These are phyloP conservation scores for Phoma sp. DNA, from an alignment of 2,329 filamentous ascomycete genomes.

Conservation along the genomic window DNA sequence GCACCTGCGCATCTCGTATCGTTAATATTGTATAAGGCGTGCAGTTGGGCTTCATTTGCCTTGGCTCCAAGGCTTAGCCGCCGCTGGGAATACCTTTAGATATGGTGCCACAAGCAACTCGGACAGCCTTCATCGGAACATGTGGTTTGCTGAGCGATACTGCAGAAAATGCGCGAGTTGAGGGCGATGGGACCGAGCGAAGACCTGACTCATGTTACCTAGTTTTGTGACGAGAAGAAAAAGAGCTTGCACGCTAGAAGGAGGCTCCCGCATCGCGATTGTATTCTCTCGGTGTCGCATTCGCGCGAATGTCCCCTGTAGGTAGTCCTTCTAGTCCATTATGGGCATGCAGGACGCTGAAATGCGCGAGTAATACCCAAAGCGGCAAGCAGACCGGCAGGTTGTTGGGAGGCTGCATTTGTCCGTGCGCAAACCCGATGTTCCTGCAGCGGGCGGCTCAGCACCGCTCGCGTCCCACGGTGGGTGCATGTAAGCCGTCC, in stretches of 20 bases:
- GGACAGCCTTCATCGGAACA: neutral
- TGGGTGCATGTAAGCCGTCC: neutral
- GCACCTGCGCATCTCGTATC: neutral
- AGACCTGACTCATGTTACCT: neutral
- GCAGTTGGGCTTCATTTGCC: neutral
- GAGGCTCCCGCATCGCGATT: neutral
- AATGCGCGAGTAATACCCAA: neutral
- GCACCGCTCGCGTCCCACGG: neutral
- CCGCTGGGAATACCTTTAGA: neutral
- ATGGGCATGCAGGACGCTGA: neutral
- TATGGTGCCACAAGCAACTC: neutral
- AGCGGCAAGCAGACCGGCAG: neutral
- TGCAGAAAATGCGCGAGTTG: neutral
- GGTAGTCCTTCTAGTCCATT: neutral
- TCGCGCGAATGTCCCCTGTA: neutral
- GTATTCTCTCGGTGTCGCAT: neutral
- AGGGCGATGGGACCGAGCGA: neutral
- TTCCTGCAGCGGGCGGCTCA: neutral
- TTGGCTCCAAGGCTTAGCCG: neutral
- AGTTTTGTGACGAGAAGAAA: neutral
- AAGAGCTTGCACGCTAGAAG: neutral
- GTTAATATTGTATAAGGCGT: neutral
- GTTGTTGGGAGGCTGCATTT: neutral
- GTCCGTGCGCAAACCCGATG: neutral
- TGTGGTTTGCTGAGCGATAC: neutral